Evolutionary conservation across 2,329 filamentous ascomycete genomes (phyloP).

Genomic region (Cytospora piceae): DNA sequence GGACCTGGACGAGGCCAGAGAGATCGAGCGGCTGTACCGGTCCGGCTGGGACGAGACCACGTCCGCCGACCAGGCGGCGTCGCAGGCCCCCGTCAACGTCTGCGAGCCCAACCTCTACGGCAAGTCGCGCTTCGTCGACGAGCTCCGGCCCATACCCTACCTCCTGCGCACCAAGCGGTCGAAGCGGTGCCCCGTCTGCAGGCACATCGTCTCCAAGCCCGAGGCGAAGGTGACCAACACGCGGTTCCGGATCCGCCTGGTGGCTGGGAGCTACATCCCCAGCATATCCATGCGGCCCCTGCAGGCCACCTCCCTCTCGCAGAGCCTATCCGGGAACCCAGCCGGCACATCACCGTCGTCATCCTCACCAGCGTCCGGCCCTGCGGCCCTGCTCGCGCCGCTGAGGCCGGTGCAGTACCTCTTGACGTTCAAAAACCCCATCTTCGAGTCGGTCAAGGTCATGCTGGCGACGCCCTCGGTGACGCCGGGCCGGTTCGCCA

Average conservation of each 20-base stretch:
- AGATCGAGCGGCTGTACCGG: slow-evolving; percentile 62
- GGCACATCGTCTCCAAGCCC: slow-evolving; percentile 93
- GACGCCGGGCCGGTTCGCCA: slow-evolving; percentile 76
- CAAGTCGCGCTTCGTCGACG: slow-evolving; percentile 64
- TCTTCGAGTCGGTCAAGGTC: slow-evolving; percentile 88
- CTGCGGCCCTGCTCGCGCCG: slow-evolving; percentile 53
- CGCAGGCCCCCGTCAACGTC: slow-evolving; percentile 42
- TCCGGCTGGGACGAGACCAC: slow-evolving; percentile 68
- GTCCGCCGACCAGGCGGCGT: slow-evolving; percentile 52
- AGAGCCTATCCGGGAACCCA: slow-evolving; percentile 29
- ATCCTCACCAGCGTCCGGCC: slow-evolving; percentile 7
- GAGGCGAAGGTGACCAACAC: slow-evolving; percentile 88
- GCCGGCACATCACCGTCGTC: slow-evolving; percentile 3
- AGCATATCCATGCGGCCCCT: slow-evolving; percentile 74
- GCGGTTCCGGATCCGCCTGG: slow-evolving; percentile 88
- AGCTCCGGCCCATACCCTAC: slow-evolving; percentile 80
- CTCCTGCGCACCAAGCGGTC: slow-evolving; percentile 89
- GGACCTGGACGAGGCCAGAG: slow-evolving; percentile 62
- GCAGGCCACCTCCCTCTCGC: slow-evolving; percentile 34
- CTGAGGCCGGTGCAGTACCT: slow-evolving; percentile 75
- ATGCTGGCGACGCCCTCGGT: slow-evolving; percentile 82
- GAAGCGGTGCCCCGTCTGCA: slow-evolving; percentile 89
- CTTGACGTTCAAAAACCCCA: slow-evolving; percentile 88
- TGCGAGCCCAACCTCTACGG: slow-evolving; percentile 50
- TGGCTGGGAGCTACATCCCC: slow-evolving; percentile 88